Percentiles rank a stretch among this genome's conserved stretches.
Conservation (phyloP, 805 yeast genomes). For the Zygosaccharomyces lentus region DNA sequence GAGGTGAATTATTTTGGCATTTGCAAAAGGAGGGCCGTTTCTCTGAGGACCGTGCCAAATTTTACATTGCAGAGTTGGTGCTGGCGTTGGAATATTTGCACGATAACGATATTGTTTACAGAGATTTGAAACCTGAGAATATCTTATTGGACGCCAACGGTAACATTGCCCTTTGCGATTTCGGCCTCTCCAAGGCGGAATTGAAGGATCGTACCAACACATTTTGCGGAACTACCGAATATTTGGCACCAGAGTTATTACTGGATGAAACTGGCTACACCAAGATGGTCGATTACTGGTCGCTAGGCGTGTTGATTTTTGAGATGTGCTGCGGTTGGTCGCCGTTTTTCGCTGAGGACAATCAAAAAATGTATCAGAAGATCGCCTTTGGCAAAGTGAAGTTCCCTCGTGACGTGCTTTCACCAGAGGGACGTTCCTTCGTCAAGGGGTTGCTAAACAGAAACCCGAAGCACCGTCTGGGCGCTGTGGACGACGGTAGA, state of each 20-base stretch:
- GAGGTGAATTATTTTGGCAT: slow-evolving; percentile 97
- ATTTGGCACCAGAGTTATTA: slow-evolving; percentile 93
- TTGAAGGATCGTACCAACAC: slow-evolving; percentile 88
- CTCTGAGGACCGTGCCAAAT: slow-evolving; percentile 88
- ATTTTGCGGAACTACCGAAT: slow-evolving; percentile 97
- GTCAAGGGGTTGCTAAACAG: slow-evolving; percentile 93
- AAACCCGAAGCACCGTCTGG: slow-evolving; percentile 92
- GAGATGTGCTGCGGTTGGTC: slow-evolving; percentile 99
- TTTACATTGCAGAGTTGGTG: slow-evolving; percentile 93
- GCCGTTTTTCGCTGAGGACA: slow-evolving; percentile 95
- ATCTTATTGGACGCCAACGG: slow-evolving; percentile 94
- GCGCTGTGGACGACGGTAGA: slow-evolving; percentile 86
- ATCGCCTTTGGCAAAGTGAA: slow-evolving; percentile 98
- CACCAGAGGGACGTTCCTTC: slow-evolving; percentile 89
- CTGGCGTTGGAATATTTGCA: slow-evolving; percentile 91
- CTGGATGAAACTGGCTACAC: slow-evolving; percentile 96
- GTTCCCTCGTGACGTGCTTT: slow-evolving; percentile 92
- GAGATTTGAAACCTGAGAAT: slow-evolving; percentile 97
- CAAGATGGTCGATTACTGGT: slow-evolving; percentile 99
- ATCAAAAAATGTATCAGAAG: slow-evolving; percentile 98
- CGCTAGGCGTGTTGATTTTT: slow-evolving; percentile 90
- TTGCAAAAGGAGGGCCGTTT: slow-evolving; percentile 95
- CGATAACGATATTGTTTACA: slow-evolving; percentile 90
- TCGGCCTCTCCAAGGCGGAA: slow-evolving; percentile 93
- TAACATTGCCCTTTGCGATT: slow-evolving; percentile 94